phyloP scores from a whole-genome alignment of 2,329 filamentous ascomycete genomes.

The Colletotrichum chlorophyti region DNA sequence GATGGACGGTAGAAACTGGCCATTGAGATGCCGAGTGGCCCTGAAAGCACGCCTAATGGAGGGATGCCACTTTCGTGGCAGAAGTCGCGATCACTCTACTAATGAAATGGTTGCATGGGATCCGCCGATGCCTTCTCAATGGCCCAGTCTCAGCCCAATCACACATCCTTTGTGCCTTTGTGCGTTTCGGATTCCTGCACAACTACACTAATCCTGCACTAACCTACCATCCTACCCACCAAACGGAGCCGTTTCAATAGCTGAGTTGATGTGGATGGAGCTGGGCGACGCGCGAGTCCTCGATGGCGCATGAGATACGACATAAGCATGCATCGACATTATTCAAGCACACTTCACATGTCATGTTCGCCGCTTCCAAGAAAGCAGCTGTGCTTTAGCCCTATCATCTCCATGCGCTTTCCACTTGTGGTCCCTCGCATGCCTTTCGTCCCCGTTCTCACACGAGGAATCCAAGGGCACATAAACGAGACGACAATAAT shows the following conservation, averaged over 20 bases:
- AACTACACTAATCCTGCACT: constrained; percentile 23
- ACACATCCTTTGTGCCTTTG: constrained; percentile 29
- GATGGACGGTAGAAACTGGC: constrained; percentile 2
- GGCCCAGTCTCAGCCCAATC: constrained; percentile 15
- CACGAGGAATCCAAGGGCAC: constrained; percentile 21
- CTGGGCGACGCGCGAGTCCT: constrained; percentile 2
- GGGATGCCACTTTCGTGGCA: constrained; percentile 13
- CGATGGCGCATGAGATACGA: constrained; percentile 15
- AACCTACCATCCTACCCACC: constrained; percentile 9
- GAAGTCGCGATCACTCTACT: constrained; percentile 14
- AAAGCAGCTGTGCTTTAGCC: constrained; percentile 8
- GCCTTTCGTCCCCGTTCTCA: constrained; percentile 3
- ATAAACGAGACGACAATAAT: neutral
- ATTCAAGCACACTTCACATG: constrained; percentile 23
- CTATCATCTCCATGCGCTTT: neutral
- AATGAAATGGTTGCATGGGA: constrained; percentile 7
- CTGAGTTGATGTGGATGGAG: no score
- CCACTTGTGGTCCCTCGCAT: constrained; percentile 19
- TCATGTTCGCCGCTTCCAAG: constrained; percentile 26
- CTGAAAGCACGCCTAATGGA: constrained; percentile 14
- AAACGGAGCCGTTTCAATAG: neutral
- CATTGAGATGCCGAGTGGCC: constrained; percentile 16
- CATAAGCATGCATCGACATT: constrained; percentile 25
- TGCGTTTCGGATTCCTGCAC: constrained; percentile 28
- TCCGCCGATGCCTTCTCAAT: constrained; percentile 11